Conservation (phyloP, 495 filamentous ascomycete genomes). For the Astrothelium macrocarpum region DNA sequence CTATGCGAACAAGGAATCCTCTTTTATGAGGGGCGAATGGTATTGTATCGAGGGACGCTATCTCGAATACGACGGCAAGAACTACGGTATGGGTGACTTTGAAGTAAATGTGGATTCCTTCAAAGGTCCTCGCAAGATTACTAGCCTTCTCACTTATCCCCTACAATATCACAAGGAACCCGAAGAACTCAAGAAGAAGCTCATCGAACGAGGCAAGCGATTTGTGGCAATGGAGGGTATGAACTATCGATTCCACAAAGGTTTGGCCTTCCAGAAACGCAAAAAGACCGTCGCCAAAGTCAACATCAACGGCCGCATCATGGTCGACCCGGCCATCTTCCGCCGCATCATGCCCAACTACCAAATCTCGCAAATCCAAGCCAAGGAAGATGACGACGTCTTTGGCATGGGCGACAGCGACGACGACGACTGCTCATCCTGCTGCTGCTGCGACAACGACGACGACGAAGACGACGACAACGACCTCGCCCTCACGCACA, state of each 20-base stretch:
- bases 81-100: slow-evolving; percentile 61
- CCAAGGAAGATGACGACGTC: slow-evolving; percentile 58
- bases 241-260: slow-evolving; percentile 78
- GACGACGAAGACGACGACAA: slow-evolving; percentile 27
- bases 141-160: slow-evolving; percentile 66
- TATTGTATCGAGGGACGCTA: slow-evolving; percentile 77
- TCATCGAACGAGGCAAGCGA: slow-evolving; percentile 78
- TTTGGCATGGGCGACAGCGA: slow-evolving; percentile 43
- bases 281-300: slow-evolving; percentile 71
- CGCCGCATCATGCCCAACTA: slow-evolving; percentile 86
- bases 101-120: slow-evolving; percentile 66
- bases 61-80: slow-evolving; percentile 76
- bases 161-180: slow-evolving; percentile 74
- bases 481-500: slow-evolving; percentile 17
- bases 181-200: slow-evolving; percentile 49
- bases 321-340: slow-evolving; percentile 84
- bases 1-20: slow-evolving; percentile 60
- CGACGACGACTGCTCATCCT: slow-evolving; percentile 39
- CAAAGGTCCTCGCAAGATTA: slow-evolving; percentile 77
- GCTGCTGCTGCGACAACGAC: slow-evolving; percentile 37
- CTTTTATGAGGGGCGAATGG: slow-evolving; percentile 67
- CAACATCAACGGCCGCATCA: slow-evolving; percentile 83
- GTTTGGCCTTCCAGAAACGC: slow-evolving; percentile 75
- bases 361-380: slow-evolving; percentile 65
- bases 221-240: slow-evolving; percentile 73